These are phyloP conservation scores for Zymoseptoria ardabiliae DNA, from an alignment of 2,329 filamentous ascomycete genomes.

Conservation along the genomic window DNA sequence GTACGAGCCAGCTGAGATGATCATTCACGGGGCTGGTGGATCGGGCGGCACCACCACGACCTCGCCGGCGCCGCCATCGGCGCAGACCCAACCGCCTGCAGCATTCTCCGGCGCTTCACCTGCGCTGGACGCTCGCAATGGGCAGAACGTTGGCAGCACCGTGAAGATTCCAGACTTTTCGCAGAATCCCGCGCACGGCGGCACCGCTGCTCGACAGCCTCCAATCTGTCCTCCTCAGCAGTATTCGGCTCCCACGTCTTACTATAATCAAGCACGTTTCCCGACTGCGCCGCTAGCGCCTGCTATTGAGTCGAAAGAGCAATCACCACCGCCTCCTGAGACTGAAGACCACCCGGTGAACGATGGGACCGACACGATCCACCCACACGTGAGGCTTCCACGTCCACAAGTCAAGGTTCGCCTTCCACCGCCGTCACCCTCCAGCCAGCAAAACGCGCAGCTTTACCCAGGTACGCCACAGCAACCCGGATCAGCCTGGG, in stretches of 20 bases:
- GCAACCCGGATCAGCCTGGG: constrained; percentile 33
- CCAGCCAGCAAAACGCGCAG: constrained; percentile 29
- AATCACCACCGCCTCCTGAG: constrained; percentile 58
- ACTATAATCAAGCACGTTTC: constrained; percentile 17
- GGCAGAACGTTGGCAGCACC: constrained; percentile 18
- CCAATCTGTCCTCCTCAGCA: constrained; percentile 24
- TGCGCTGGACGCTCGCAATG: constrained; percentile 15
- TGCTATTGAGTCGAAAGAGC: constrained; percentile 16
- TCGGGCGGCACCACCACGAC: constrained; percentile 18
- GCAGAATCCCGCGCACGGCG: constrained; percentile 25
- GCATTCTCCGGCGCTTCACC: constrained; percentile 22
- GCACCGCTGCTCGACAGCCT: constrained; percentile 16
- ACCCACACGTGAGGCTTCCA: constrained; percentile 64
- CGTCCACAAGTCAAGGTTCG: constrained; percentile 69
- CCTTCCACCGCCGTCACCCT: constrained; percentile 56
- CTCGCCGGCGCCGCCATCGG: constrained; percentile 26
- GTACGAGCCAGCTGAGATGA: constrained; percentile 23
- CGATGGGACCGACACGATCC: constrained; percentile 52
- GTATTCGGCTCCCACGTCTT: constrained; percentile 7
- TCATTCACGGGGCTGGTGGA: constrained; percentile 25
- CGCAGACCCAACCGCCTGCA: constrained; percentile 29
- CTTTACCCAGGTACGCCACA: constrained; percentile 26
- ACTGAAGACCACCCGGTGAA: constrained; percentile 67
- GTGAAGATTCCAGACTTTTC: constrained; percentile 30
- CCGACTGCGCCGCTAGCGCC: constrained; percentile 20